These are phyloP conservation scores for Cytospora schulzeri DNA, from an alignment of 2,329 filamentous ascomycete species.

Conservation along the genomic window DNA sequence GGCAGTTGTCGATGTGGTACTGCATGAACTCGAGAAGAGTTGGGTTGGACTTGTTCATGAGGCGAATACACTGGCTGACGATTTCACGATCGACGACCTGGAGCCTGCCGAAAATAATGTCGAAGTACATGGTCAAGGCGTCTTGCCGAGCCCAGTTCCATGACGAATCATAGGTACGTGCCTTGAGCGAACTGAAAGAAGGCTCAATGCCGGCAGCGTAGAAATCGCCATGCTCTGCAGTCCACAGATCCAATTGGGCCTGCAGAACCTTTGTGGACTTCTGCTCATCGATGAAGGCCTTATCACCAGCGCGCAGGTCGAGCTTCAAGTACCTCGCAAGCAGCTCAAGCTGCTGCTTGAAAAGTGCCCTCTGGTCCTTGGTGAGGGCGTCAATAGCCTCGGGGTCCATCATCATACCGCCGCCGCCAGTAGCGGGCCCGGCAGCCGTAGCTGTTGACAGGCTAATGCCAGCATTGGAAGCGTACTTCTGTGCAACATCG, in stretches of 20 bases:
- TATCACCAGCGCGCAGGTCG: constrained; percentile 94
- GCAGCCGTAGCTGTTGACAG: constrained; percentile 75
- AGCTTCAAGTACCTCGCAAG: constrained; percentile 96
- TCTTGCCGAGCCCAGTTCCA: constrained; percentile 99
- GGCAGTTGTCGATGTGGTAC: constrained; percentile 99
- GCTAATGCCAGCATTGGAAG: constrained; percentile 78
- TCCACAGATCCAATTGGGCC: constrained; percentile 92
- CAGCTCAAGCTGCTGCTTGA: constrained; percentile 97
- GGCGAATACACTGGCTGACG: constrained; percentile 95
- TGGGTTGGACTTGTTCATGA: constrained; percentile 99
- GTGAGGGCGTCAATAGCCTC: constrained; percentile 95
- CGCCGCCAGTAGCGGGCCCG: constrained; percentile 70
- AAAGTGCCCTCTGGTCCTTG: constrained; percentile 91
- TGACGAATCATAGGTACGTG: constrained; percentile 93
- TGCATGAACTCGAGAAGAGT: constrained; percentile 98
- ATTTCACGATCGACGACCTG: constrained; percentile 95
- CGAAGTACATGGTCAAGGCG: constrained; percentile 97
- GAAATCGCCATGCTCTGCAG: constrained; percentile 91
- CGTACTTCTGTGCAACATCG: constrained; percentile 86
- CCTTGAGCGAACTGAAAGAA: constrained; percentile 90
- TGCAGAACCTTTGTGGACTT: constrained; percentile 87
- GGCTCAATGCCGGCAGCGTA: constrained; percentile 95
- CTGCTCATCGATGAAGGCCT: constrained; percentile 82
- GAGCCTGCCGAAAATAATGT: constrained; percentile 95
- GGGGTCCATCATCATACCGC: constrained; percentile 99